phyloP scores from a whole-genome alignment of 495 filamentous ascomycete species.

The Aspergillus conjunctus region DNA sequence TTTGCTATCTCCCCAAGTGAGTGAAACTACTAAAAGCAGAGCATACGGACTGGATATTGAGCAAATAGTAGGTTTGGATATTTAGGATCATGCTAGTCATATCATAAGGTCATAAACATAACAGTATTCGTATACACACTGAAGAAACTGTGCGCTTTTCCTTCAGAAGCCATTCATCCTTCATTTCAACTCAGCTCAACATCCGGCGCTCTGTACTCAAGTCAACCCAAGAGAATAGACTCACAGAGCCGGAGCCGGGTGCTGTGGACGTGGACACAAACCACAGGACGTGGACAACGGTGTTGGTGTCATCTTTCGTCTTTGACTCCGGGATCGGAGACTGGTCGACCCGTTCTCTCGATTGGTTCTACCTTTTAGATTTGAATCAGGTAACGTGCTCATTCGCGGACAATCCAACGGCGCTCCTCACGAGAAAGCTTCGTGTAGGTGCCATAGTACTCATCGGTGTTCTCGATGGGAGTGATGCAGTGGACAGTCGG shows the following conservation, averaged over 20 bases:
- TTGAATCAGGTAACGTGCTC: slow-evolving; percentile 10
- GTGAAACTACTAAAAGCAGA: neutral
- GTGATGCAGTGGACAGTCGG: slow-evolving; percentile 55
- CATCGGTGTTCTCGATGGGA: slow-evolving; percentile 54
- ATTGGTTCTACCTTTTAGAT: neutral
- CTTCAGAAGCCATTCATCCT: slow-evolving; percentile 11
- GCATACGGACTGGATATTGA: neutral
- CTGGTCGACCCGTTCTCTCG: neutral
- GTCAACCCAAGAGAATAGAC: neutral
- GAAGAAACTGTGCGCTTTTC: slow-evolving; percentile 14
- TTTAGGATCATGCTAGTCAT: slow-evolving; percentile 18
- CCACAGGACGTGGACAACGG: neutral
- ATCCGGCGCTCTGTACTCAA: slow-evolving; percentile 6
- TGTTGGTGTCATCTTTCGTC: neutral
- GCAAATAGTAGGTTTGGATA: slow-evolving; percentile 3
- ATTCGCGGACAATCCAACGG: slow-evolving; percentile 48
- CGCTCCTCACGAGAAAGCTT: slow-evolving; percentile 55
- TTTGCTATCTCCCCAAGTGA: neutral
- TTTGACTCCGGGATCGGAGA: neutral
- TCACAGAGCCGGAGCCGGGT: slow-evolving; percentile 8
- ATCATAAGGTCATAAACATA: slow-evolving; percentile 45
- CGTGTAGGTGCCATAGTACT: slow-evolving; percentile 55
- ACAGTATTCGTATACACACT: slow-evolving; percentile 30
- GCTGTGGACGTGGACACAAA: neutral
- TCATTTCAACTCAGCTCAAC: slow-evolving; percentile 1